Evolutionary conservation across 2,329 filamentous ascomycete species (phyloP).

Genomic region (Stemphylium vesicarium): DNA sequence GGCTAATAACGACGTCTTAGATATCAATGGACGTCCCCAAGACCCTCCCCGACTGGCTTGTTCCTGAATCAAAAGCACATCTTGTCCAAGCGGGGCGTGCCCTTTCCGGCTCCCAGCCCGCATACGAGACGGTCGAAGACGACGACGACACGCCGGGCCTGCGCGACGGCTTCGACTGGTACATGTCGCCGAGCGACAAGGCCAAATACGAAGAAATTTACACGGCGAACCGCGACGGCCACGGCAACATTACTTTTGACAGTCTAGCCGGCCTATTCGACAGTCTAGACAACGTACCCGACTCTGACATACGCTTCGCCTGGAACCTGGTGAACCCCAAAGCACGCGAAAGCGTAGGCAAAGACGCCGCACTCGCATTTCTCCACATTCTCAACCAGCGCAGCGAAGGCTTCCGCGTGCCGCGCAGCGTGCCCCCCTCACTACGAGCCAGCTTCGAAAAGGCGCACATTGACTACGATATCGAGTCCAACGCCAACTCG

Average conservation of each 20-base stretch:
- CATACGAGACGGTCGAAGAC: conserved; percentile 81
- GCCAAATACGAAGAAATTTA: conserved; percentile 98
- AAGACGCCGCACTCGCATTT: conserved; percentile 93
- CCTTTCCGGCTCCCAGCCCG: conserved; percentile 76
- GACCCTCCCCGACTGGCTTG: conserved; percentile 90
- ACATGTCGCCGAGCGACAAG: conserved; percentile 93
- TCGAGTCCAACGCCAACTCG: conserved; percentile 78
- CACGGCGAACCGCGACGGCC: conserved; percentile 84
- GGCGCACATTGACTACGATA: conserved; percentile 94
- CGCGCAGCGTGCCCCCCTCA: conserved; percentile 88
- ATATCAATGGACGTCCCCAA: conserved; percentile 84
- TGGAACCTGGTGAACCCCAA: conserved; percentile 99
- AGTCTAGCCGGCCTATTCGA: conserved; percentile 85
- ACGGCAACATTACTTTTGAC: conserved; percentile 77
- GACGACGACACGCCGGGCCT: conserved; percentile 83
- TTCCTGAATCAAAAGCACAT: conserved; percentile 75
- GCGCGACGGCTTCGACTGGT: conserved; percentile 99
- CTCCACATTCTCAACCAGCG: conserved; percentile 95
- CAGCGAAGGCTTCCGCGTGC: conserved; percentile 93
- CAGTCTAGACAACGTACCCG: conserved; percentile 67
- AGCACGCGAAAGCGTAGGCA: conserved; percentile 81
- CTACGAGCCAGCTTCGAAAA: conserved; percentile 90
- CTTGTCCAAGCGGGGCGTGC: conserved; percentile 51
- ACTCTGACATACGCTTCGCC: conserved; percentile 83
- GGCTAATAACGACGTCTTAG: conserved; percentile 52